Evolutionary conservation across 2,329 filamentous ascomycete genomes (phyloP), one percentile per base, ranked within the genome.

Genomic region (Fusarium globosum): DNA sequence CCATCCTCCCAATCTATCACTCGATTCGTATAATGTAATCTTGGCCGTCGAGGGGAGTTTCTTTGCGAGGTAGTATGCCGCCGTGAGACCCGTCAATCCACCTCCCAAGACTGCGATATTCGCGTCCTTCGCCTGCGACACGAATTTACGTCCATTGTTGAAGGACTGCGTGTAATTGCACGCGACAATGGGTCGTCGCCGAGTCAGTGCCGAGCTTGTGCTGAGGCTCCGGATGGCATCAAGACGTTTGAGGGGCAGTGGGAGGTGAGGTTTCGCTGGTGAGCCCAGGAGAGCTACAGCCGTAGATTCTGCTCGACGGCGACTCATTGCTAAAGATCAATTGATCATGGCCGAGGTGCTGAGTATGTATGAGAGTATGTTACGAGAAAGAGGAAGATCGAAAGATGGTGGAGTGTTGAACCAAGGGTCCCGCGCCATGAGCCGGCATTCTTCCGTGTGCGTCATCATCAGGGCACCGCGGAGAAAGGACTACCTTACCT

Each of bases 11-110:
- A n/a, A n/a, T n/a, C 90, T 87, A 28, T 88, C 80, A 35, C 86
- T 88, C 26, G 88, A 88, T 81, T 99, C 96, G 81, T 94, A 97
- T 15, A 99, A 80, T 0, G 93, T 96, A 77, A 99, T 91, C 58
- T 90, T 90, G 39, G 90, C 87, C 63, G 88, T 86, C 52, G 81
- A 67, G 8, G 91, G 90, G n/a, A 93, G 87, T 77, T 91, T 86
- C 74, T 89, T 89, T 18, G 91, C 86, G 49, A 97, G 86, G 81
- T 94, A 95, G 84, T 94, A 94, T 36, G 94, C 94, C 43, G 91
- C 88, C 41, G 92, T 89, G 53, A 97, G 88, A 57, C 95, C 95
- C 4, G 94, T 96, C 79, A 97, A 91, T 45, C 95, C 95, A 68
- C 91, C 94, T 59, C 95, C 95, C 36, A 97, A 82, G 58, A 97